A percentile compares a stretch with the other conserved stretches of the same genome.
Conservation (phyloP, 148 eudicot species). For the Vaccinium darrowii region DNA sequence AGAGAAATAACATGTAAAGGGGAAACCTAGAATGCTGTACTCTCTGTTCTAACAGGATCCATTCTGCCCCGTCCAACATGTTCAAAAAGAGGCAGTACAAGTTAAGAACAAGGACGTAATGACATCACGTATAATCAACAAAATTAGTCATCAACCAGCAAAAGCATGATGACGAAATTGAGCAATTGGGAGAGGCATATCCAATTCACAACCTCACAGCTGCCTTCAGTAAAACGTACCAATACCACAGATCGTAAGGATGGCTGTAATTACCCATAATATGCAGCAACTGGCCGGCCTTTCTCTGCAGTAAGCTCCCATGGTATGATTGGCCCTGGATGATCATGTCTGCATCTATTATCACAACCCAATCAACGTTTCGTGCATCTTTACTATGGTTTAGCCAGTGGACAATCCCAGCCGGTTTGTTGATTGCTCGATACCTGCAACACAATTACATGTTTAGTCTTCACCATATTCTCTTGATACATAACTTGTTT, state of each 20-base stretch:
- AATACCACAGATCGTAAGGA: neutral
- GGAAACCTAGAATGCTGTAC: neutral
- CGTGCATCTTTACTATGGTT: conserved; percentile 73
- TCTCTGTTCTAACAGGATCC: neutral
- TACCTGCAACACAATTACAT: conserved; percentile 54
- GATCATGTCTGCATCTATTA: conserved; percentile 92
- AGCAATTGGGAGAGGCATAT: neutral
- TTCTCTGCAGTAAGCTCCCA: conserved; percentile 93
- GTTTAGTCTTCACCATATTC: neutral
- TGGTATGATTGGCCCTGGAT: conserved; percentile 86
- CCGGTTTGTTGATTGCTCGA: conserved; percentile 96
- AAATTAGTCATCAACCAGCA: neutral
- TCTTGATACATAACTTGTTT: no score
- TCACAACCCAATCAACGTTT: conserved; percentile 94
- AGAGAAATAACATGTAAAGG: neutral
- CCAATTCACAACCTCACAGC: neutral
- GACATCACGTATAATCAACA: neutral
- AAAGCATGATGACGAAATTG: neutral
- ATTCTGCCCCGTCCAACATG: neutral
- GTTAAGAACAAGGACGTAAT: neutral
- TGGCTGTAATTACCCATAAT: conserved; percentile 63
- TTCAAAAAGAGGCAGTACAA: neutral
- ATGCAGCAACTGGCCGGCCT: conserved; percentile 92
- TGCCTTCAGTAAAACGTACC: neutral
- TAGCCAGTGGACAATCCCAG: conserved; percentile 89